phyloP scores from a whole-genome alignment of 768 basidiomycete genomes.

The Mycena galopus region DNA sequence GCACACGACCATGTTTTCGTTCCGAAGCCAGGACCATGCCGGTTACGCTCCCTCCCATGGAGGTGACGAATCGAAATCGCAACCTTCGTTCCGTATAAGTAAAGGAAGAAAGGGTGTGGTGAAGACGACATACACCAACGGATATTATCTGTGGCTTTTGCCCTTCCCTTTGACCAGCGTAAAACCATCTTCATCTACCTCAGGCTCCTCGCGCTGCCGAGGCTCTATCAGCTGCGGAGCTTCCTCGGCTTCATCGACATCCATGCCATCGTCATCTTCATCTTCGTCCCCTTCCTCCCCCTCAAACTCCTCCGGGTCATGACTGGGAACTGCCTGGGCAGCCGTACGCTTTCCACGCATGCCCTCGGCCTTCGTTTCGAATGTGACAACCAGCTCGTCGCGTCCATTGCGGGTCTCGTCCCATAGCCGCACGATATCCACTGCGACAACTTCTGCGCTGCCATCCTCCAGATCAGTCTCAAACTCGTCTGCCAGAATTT shows the following conservation, averaged over 20 bases:
- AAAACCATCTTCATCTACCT: conserved; percentile 95
- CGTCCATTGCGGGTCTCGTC: conserved; percentile 60
- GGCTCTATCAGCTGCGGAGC: conserved; percentile 68
- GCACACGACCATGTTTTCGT: too few relatives aligned
- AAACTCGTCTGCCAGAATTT: conserved; percentile 91
- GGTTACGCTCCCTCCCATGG: too few relatives aligned
- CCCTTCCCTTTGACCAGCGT: conserved; percentile 79
- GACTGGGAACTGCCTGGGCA: conserved; percentile 57
- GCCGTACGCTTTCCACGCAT: conserved; percentile 68
- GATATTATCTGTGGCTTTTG: conserved; percentile 60
- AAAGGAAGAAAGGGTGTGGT: too few relatives aligned
- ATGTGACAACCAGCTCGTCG: conserved; percentile 64
- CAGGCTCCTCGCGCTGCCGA: conserved; percentile 66
- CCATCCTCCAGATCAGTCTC: conserved; percentile 88
- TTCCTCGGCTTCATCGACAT: conserved; percentile 64
- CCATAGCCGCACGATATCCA: conserved; percentile 81
- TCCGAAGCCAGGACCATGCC: too few relatives aligned
- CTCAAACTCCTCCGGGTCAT: conserved; percentile 62
- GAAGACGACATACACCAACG: conserved; percentile 4
- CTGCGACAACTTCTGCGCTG: conserved; percentile 81
- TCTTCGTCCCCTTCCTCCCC: conserved; percentile 58
- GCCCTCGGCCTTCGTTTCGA: conserved; percentile 75
- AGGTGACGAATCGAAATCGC: too few relatives aligned
- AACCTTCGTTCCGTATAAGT: too few relatives aligned
- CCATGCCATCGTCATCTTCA: conserved; percentile 55